Base-by-base conservation (phyloP, 2,329 filamentous ascomycete species). In the Tolypocladium guangdongense region DNA sequence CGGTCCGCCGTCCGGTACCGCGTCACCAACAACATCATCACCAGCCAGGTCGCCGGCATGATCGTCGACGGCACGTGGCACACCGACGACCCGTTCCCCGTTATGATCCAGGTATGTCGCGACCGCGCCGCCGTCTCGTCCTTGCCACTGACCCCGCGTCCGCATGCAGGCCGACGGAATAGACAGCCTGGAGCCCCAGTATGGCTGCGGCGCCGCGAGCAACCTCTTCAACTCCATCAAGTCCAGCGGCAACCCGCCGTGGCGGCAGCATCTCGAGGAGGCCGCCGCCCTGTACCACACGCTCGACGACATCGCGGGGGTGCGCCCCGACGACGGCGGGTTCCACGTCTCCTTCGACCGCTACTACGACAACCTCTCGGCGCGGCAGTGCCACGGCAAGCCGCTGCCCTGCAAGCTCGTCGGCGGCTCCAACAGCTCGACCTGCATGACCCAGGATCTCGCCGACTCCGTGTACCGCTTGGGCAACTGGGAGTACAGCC, bases 291-390 rank as follows among this genome's bases (percentile, higher is more conserved):
- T 93, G 0, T 88, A 80, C 63, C 62, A 67, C 7, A 68, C 66
- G 0, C 78, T 93, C 0, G 88, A 93, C 62, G 65, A 71, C 43
- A 77, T 92, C 47, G 88, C 86, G 0, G 86, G 85, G 33, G 78
- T 93, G 1, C 64, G 76, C 0, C 56, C 73, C 0, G 68, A 67
- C 36, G 78, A 83, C 55, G 63, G 64, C 0, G 84, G 75, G 4
- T 93, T 88, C 73, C 87, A 92, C 63, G 75, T 69, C 41, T 84
- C 78, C 52, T 84, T 87, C 61, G 89, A 93, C 63, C 88, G 90
- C 67, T 93, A 93, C 71, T 93, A 84, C 62, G 89, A 93, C 66
- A 93, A 90, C 62, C 77, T 93, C 1, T 90, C 87, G 0, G 84
- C 88, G 0, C 78, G 88, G 0, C 84, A 90, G 64, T 93, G 88